Evolutionary conservation across 768 basidiomycete species (phyloP), one percentile per base, ranked within the genome.

Genomic region (Suillus sp.): DNA sequence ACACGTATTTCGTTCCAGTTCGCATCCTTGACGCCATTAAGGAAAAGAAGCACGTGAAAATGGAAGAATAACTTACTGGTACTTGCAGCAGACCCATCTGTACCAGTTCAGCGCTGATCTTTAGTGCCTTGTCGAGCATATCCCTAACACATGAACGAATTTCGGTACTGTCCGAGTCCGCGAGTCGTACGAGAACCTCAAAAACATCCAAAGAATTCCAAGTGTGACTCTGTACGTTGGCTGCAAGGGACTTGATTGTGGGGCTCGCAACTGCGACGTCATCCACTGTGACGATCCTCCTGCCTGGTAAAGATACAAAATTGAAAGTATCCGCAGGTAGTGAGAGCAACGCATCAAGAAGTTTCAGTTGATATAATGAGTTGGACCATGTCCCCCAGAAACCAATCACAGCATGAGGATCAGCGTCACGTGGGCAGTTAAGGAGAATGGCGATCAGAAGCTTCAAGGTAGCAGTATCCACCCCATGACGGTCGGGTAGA

Each of bases 131-230:
- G 72, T 98, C 96, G 60, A 99, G 76, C 88, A 97, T 91, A 68
- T 97, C 95, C 51, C 90, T 83, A 32, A 96, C 94, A 67, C 87
- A 89, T 62, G 79, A 83, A 30, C 87, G 84, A 32, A 95, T 86
- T 59, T 95, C 93, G 18, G 74, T 66, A 25, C 81, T 85, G 32
- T 93, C 90, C 3, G 88, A 86, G 64, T 89, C 88, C 2, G 91
- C 89, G 59, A 90, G 81, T 62, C 86, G 84, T n/a, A 96, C 89
- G 3, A 98, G 80, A 34, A 95, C 88, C 74, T 94, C 88, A 68
- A 96, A 92, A 47, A 99, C 78, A 68, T 97, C 94, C 10, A 95
- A 79, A 6, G 93, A 95, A 73, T 99, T 99, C 96, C 96, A 99
- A 0, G 93, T 91, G 67, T 93, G 89, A 2, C 89, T 89, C 74